These are phyloP conservation scores for Boletus coccyginus DNA, from an alignment of 768 basidiomycete species.

Conservation along the genomic window DNA sequence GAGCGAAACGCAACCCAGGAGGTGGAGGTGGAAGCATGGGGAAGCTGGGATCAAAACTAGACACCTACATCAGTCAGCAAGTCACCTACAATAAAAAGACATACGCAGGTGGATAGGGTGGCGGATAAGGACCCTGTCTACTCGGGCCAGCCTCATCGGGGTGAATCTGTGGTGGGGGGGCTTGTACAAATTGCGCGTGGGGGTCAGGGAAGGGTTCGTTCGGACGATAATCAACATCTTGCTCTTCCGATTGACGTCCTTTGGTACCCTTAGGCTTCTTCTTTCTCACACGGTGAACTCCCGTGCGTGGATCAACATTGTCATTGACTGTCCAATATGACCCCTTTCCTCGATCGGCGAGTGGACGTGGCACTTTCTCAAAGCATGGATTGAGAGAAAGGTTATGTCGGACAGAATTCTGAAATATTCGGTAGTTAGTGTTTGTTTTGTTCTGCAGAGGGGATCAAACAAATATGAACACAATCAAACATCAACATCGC, in stretches of 20 bases:
- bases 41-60: conserved; percentile 73
- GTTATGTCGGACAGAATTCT: conserved; percentile 92
- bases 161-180: conserved; percentile 48
- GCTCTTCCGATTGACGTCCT: conserved; percentile 51
- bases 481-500: conserved; percentile 66
- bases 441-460: conserved; percentile 27
- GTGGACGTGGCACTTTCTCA: conserved; percentile 87
- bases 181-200: conserved; percentile 51
- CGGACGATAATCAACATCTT: conserved; percentile 63
- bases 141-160: conserved; percentile 62
- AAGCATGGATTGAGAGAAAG: conserved; percentile 89
- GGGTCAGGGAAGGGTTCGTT: conserved; percentile 56
- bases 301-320: conserved; percentile 84
- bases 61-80: conserved; percentile 9
- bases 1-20: conserved; percentile 60
- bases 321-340: conserved; percentile 94
- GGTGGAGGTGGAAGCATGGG: conserved; percentile 54
- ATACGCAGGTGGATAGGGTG: conserved; percentile 58
- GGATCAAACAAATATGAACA: conserved; percentile 55
- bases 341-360: conserved; percentile 88
- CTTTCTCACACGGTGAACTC: conserved; percentile 85
- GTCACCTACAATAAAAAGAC: not conserved
- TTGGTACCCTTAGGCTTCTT: conserved; percentile 70
- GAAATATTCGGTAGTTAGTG: conserved; percentile 18
- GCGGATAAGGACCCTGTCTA: conserved; percentile 56